Evolutionary conservation across 164 flowering plant genomes (phyloP).

Genomic region (Chimonanthus praecox): DNA sequence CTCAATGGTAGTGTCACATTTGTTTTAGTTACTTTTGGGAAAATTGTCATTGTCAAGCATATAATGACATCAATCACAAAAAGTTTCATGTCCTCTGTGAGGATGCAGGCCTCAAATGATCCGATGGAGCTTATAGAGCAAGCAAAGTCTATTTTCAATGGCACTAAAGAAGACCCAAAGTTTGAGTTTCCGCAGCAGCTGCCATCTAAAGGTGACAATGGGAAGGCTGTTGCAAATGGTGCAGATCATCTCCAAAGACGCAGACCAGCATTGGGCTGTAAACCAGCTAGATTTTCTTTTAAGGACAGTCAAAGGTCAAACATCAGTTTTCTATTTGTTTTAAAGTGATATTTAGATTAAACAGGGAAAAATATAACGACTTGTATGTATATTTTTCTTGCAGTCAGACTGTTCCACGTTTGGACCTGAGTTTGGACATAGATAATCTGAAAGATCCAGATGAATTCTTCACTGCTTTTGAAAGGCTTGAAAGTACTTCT

Average conservation of each 20-base stretch:
- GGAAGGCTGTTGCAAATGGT: not conserved
- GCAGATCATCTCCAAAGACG: constrained; percentile 31
- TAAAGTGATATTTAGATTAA: not conserved
- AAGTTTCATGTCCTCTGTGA: not conserved
- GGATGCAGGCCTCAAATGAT: constrained; percentile 34
- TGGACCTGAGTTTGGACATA: constrained; percentile 38
- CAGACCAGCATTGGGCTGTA: constrained; percentile 60
- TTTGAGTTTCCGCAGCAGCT: constrained; percentile 15
- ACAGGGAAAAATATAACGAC: too few relatives aligned
- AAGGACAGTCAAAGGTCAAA: constrained; percentile 43
- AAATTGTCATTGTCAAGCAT: not conserved
- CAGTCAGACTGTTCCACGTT: constrained; percentile 41
- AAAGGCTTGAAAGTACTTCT: constrained; percentile 51
- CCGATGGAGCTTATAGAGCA: constrained; percentile 40
- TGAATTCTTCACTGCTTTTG: constrained; percentile 55
- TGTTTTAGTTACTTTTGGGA: not conserved
- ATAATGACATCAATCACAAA: not conserved
- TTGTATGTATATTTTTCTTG: not conserved
- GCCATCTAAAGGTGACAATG: constrained; percentile 3
- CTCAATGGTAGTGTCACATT: too few relatives aligned
- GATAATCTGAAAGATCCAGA: constrained; percentile 54
- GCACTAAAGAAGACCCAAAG: constrained; percentile 25
- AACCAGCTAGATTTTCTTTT: constrained; percentile 54
- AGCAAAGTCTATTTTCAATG: constrained; percentile 41
- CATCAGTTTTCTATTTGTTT: not conserved